A percentile compares a stretch with the other conserved stretches of the same genome.
Evolutionary conservation across 139 green algal genomes (phyloP).

Genomic region (Trebouxia sp.): DNA sequence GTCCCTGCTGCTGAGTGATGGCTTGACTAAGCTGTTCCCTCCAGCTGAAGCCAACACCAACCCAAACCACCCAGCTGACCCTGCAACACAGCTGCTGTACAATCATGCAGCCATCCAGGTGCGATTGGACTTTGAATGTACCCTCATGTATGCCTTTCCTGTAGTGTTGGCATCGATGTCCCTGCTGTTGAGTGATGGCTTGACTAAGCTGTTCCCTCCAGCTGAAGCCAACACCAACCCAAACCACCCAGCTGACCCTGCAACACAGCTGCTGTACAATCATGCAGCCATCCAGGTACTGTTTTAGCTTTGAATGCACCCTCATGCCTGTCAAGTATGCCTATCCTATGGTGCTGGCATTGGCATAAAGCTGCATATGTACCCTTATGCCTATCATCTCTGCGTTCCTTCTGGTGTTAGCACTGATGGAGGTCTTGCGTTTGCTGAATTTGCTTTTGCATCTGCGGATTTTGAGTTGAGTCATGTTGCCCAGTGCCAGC

Average conservation of each 20-base stretch:
- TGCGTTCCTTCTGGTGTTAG: no score
- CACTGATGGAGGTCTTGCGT: no score
- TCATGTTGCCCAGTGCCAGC: no score
- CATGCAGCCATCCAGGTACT: constrained; percentile 42
- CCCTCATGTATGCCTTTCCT: not conserved
- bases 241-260: constrained; percentile 48
- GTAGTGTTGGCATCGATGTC: not conserved
- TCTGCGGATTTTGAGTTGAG: no score
- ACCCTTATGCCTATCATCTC: no score
- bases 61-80: constrained; percentile 54
- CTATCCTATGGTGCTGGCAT: not conserved
- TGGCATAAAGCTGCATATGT: no score
- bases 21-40: constrained; percentile 15
- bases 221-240: constrained; percentile 51
- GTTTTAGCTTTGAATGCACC: not conserved
- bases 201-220: constrained; percentile 21
- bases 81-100: constrained; percentile 38
- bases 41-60: constrained; percentile 47
- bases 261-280: constrained; percentile 47
- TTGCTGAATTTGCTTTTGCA: no score
- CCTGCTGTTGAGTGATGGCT: constrained; percentile 13
- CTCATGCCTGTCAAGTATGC: no score
- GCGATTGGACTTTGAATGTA: not conserved
- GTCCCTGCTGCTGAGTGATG: constrained; percentile 12
- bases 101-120: constrained; percentile 49